Conservation (phyloP, 495 filamentous ascomycete genomes). For the Neurospora pannonica region DNA sequence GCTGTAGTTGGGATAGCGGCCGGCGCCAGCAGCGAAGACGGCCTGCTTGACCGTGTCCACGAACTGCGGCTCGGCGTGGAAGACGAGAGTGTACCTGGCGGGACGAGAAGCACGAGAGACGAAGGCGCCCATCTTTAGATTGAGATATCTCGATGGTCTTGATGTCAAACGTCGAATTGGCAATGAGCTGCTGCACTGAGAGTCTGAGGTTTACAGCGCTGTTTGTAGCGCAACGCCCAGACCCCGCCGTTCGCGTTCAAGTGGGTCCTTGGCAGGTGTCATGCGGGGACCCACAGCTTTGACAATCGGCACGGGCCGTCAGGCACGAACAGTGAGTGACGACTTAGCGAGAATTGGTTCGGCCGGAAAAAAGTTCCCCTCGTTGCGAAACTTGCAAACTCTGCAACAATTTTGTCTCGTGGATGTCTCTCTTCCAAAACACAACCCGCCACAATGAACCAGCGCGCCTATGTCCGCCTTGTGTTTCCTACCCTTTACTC, state of each 20-base stretch:
- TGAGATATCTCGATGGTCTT: not conserved
- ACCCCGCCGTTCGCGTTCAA: not conserved
- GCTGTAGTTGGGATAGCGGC: constrained; percentile 53
- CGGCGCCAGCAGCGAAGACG: constrained; percentile 56
- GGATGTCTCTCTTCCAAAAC: not conserved
- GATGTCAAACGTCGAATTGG: not conserved
- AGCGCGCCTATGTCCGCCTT: too few species aligned
- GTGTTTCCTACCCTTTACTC: not conserved
- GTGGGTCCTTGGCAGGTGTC: not conserved
- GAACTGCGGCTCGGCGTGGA: constrained; percentile 42
- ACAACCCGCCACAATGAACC: not conserved
- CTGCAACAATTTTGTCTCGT: not conserved
- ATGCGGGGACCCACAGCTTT: not conserved
- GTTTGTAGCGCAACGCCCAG: not conserved
- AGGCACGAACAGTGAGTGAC: not conserved
- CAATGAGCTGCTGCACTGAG: not conserved
- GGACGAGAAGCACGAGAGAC: not conserved
- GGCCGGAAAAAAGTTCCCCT: not conserved
- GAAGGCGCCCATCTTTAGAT: not conserved
- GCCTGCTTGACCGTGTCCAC: constrained; percentile 47
- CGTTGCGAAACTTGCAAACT: not conserved
- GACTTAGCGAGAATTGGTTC: not conserved
- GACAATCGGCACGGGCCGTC: not conserved
- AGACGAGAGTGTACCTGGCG: constrained; percentile 38
- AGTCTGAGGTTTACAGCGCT: not conserved